Conservation (phyloP, 1,284 basidiomycete genomes). For the Pyrrhoderma lamaoense region DNA sequence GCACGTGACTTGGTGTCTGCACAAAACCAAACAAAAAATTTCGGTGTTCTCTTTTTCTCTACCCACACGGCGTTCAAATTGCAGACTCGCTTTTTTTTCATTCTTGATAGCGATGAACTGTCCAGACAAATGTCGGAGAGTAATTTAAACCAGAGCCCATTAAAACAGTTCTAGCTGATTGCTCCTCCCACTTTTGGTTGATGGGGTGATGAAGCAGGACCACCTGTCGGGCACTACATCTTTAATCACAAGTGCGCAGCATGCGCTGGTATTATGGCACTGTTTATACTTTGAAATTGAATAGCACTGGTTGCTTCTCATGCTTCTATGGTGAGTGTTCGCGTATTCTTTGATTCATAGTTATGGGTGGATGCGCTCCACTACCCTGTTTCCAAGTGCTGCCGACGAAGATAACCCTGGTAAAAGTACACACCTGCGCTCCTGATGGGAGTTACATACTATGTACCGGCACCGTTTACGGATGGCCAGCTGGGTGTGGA, state of each 20-base stretch:
- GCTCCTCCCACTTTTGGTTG: conserved; percentile 73
- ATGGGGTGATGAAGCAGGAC: conserved; percentile 80
- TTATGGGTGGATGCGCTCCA: conserved; percentile 6
- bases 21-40: background rate
- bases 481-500: conserved; percentile 47
- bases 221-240: conserved; percentile 75
- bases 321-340: conserved; percentile 7
- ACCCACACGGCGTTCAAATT: conserved; percentile 62
- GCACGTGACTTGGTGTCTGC: conserved; percentile 9
- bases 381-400: conserved; percentile 12
- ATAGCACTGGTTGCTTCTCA: conserved; percentile 21
- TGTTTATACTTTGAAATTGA: too few species aligned
- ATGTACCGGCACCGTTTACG: conserved; percentile 21
- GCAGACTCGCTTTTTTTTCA: conserved; percentile 52
- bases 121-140: conserved; percentile 87
- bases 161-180: conserved; percentile 88
- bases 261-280: too few species aligned
- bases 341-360: background rate
- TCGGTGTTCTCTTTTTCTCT: background rate
- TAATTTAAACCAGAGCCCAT: conserved; percentile 38
- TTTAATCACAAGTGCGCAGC: too few species aligned
- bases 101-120: conserved; percentile 48
- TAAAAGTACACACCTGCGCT: conserved; percentile 71
- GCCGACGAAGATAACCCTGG: conserved; percentile 78
- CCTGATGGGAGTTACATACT: conserved; percentile 25